Conservation (phyloP, 2,329 filamentous ascomycete genomes). For the Alternaria incomplexa region DNA sequence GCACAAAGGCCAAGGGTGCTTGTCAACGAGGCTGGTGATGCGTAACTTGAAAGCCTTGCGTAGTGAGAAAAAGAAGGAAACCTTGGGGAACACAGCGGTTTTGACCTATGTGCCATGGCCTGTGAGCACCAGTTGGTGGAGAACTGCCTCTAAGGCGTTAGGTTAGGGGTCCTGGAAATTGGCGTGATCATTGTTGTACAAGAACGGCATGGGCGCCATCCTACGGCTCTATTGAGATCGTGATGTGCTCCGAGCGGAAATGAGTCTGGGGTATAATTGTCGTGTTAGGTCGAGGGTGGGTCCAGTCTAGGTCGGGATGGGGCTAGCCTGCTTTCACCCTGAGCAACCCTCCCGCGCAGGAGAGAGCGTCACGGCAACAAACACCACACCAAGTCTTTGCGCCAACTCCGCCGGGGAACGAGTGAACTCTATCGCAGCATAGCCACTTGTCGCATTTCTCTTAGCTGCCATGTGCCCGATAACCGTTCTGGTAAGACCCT, state of each 20-base stretch:
- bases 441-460: background rate
- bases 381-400: constrained; percentile 6
- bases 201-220: constrained; percentile 34
- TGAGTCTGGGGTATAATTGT: constrained; percentile 37
- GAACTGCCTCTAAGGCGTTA: constrained; percentile 27
- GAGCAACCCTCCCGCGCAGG: constrained; percentile 5
- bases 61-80: constrained; percentile 26
- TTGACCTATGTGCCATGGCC: constrained; percentile 36
- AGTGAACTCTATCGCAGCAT: background rate
- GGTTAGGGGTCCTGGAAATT: constrained; percentile 44
- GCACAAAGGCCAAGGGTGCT: constrained; percentile 42
- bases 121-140: constrained; percentile 12
- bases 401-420: background rate
- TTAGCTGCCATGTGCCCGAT: background rate
- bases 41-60: constrained; percentile 43
- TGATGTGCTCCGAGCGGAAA: constrained; percentile 37
- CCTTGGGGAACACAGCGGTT: constrained; percentile 34
- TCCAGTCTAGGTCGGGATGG: background rate
- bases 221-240: constrained; percentile 28
- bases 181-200: constrained; percentile 26
- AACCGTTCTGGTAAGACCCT: background rate
- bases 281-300: constrained; percentile 6
- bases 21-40: constrained; percentile 42
- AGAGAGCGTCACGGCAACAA: constrained; percentile 16
- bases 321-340: constrained; percentile 8